Base-by-base conservation (phyloP, 768 basidiomycete species). In the Serendipita vermifera region DNA sequence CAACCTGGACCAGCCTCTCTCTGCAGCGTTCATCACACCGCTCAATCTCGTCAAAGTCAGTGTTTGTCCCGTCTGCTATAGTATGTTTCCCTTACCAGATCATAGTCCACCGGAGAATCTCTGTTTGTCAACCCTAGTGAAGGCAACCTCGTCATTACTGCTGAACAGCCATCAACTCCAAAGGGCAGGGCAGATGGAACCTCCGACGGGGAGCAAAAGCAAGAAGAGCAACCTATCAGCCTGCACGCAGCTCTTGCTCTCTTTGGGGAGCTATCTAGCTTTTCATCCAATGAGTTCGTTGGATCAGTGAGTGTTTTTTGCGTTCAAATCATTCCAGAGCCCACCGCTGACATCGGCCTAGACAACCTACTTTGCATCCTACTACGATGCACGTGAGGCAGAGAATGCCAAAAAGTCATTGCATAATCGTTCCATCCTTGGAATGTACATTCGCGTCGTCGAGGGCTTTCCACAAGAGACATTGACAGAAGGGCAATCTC, bases 371-470 rank as follows among this genome's bases (percentile, higher is more conserved):
- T 69, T 68, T 36, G 76, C 81, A 54, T 84, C 87, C 60, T 90
- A 77, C 64, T 83, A 75, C 63, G 85, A 88, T 62, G 72, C 78
- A 26, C 74, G 83, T 24, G 74, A 75, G 35, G 79, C 83, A 4
- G 68, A 72, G 35, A 62, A 64, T 9, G 84, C 85, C 13, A 75
- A 70, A 61, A 65, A 68, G 41, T 70, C 69, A 40, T 68, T 89
- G 17, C 63, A 83, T 43, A 72, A 73, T 2, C 72, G 72, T 33
- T 65, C 69, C 40, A 64, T 78, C 33, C 77, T 78, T 54, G 80
- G 77, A 33, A 74, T 77, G 69, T 74, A 71, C 51, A 67, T 85
- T 26, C 68, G 65, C 13, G 69, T 77, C 48, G 24, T 31, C 15
- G 46, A 51, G n/a, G 46, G 17, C 9, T 36, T 69, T 70, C 55